These are phyloP conservation scores for Cardiospermum halicacabum DNA, from an alignment of 345 rosid genomes.

Conservation along the genomic window DNA sequence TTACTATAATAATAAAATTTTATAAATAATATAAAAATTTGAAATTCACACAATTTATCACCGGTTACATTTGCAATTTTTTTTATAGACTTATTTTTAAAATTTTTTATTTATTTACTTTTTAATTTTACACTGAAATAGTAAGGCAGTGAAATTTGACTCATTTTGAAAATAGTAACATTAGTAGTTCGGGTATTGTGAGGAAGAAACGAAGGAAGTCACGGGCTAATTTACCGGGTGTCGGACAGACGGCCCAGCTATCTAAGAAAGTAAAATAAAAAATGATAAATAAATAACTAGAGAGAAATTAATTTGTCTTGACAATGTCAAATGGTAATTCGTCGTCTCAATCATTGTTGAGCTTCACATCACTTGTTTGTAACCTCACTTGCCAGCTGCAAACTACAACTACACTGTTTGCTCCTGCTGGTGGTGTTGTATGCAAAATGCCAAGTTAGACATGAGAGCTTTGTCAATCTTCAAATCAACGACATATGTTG, in stretches of 20 bases:
- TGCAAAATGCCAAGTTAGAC: not conserved
- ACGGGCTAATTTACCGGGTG: constrained; percentile 10
- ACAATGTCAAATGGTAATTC: not conserved
- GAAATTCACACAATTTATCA: too few relatives aligned
- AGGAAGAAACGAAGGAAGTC: not conserved
- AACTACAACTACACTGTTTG: not conserved
- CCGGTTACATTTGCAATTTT: too few relatives aligned
- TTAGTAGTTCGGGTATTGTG: too few relatives aligned
- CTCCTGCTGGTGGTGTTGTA: not conserved
- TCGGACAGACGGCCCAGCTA: constrained; percentile 2
- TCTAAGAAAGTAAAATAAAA: not conserved
- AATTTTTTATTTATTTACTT: too few relatives aligned
- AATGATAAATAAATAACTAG: not conserved
- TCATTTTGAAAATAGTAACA: too few relatives aligned
- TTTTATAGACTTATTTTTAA: too few relatives aligned
- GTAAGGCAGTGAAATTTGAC: too few relatives aligned
- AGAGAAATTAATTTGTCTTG: not conserved
- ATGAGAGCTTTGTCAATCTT: not conserved
- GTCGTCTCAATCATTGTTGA: not conserved
- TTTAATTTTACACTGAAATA: too few relatives aligned
- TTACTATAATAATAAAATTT: too few relatives aligned
- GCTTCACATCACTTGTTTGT: too few relatives aligned
- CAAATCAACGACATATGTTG: constrained; percentile 14
- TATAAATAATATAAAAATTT: too few relatives aligned
- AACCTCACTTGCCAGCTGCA: too few relatives aligned